Percentiles rank a stretch among this genome's conserved stretches.
phyloP scores from a whole-genome alignment of 805 yeast species.

The Starmerella bombicola region DNA sequence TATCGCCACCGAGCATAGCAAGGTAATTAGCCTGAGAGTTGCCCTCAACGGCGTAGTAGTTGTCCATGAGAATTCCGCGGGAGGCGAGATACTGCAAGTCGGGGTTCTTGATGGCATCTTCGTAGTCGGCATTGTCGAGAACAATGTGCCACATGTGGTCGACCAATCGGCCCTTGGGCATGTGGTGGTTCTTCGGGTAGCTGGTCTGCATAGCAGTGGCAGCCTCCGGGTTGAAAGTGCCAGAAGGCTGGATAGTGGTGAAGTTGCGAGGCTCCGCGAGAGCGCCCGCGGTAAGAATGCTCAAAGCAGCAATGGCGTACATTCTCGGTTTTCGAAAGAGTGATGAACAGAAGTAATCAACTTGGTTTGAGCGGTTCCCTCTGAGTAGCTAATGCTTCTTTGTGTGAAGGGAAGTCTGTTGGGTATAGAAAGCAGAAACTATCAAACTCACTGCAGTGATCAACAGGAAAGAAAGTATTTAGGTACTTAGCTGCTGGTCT shows the following conservation, averaged over 20 bases:
- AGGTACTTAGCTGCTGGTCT: no score
- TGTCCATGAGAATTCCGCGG: constrained; percentile 36
- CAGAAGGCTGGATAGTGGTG: constrained; percentile 23
- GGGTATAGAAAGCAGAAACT: not conserved
- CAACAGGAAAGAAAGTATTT: constrained; percentile 3
- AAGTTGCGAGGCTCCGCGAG: constrained; percentile 21
- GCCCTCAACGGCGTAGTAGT: constrained; percentile 42
- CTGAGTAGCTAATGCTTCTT: not conserved
- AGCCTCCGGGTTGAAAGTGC: constrained; percentile 24
- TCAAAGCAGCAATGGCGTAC: constrained; percentile 13
- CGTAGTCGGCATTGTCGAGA: constrained; percentile 41
- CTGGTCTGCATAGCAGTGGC: constrained; percentile 24
- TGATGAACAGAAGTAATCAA: not conserved
- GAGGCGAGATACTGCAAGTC: constrained; percentile 34
- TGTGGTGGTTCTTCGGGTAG: constrained; percentile 25
- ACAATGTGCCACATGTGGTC: constrained; percentile 32
- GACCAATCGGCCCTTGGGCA: constrained; percentile 22
- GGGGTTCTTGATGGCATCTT: constrained; percentile 37
- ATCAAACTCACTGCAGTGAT: constrained; percentile 1
- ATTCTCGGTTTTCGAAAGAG: not conserved
- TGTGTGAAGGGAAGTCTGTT: not conserved
- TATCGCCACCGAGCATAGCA: constrained; percentile 40
- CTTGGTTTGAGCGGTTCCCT: no score
- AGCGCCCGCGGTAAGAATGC: constrained; percentile 19
- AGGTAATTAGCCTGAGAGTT: constrained; percentile 45